Evolutionary conservation across 139 green algal species (phyloP), one percentile per base, ranked within the genome.

Genomic region (Closterium sp.): DNA sequence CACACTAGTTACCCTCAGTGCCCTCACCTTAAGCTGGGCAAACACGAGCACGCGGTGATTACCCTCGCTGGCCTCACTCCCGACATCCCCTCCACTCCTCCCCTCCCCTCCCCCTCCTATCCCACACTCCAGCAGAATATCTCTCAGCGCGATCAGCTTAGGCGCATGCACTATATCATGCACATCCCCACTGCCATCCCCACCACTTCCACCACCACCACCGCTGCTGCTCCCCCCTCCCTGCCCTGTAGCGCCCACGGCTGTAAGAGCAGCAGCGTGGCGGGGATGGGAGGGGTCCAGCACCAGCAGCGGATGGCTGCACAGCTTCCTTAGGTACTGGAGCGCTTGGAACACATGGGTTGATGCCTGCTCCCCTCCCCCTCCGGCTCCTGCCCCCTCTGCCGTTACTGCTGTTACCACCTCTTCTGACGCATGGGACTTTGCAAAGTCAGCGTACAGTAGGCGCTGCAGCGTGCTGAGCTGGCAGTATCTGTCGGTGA

Each of bases 11-110:
- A 76, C 12, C 55, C 55, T 76, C 12, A 76, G 55, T 76, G 55
- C 16, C 23, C 12, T 76, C 3, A 92, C 92, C 87, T 97, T 97
- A 28, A 98, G 93, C 95, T 99, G 98, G 8, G 97, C 97, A 96
- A 99, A 99, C 9, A 99, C 95, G 33, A 99, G 96, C 94, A 98
- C 95, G 21, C 97, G 94, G 94, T 99, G 98, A 1, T 95, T 69
- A 30, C 69, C 55, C 23, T 69, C 89, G 25, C 30, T 33, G 55
- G 16, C 86, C 25, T 31, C 30, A 91, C 86, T 30, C 33, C 83
- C 83, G 21, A 34, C 83, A 34, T 33, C 83, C n/a, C 31, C 69
- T 90, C 31, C 5, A 36, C 34, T 33, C 91, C 34, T 92, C 33
- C 81, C 85, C 55, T 32, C 36, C 90, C 92, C 83, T 86, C 90